These are phyloP conservation scores for Pleurotus djamor DNA, from an alignment of 768 basidiomycete genomes.

Conservation along the genomic window DNA sequence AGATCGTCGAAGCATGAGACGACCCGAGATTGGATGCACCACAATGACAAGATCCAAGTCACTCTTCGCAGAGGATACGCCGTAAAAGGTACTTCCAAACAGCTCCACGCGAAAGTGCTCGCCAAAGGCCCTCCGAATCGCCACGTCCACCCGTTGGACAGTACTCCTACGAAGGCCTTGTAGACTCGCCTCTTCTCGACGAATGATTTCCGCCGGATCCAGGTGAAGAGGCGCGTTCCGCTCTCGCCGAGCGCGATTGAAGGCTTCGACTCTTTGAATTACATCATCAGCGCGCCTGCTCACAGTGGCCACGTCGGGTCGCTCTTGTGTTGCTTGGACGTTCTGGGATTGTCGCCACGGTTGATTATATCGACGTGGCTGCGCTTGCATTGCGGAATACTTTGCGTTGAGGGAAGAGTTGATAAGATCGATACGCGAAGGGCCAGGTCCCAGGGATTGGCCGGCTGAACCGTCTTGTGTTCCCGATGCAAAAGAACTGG, in stretches of 20 bases:
- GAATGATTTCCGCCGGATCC: background rate
- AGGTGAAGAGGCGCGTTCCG: background rate
- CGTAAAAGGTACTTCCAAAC: constrained; percentile 18
- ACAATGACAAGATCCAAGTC: constrained; percentile 18
- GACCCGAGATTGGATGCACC: constrained; percentile 3
- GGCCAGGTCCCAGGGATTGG: background rate
- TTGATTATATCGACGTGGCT: background rate
- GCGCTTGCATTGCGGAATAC: background rate
- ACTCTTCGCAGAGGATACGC: constrained; percentile 13
- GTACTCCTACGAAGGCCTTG: background rate
- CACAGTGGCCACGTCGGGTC: too few relatives aligned
- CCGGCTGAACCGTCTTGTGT: background rate
- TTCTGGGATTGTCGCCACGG: background rate
- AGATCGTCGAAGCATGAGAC: background rate
- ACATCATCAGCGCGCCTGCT: too few relatives aligned
- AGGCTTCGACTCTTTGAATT: background rate
- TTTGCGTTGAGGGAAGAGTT: background rate
- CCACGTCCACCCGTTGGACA: constrained; percentile 7
- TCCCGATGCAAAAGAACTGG: background rate
- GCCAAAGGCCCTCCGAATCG: constrained; percentile 11
- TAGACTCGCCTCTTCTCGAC: background rate
- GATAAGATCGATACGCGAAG: background rate
- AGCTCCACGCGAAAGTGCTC: constrained; percentile 10
- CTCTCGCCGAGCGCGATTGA: background rate
- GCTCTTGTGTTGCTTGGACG: too few relatives aligned